Conservation (phyloP, 1,284 basidiomycete genomes). For the Heterobasidion irregulare region DNA sequence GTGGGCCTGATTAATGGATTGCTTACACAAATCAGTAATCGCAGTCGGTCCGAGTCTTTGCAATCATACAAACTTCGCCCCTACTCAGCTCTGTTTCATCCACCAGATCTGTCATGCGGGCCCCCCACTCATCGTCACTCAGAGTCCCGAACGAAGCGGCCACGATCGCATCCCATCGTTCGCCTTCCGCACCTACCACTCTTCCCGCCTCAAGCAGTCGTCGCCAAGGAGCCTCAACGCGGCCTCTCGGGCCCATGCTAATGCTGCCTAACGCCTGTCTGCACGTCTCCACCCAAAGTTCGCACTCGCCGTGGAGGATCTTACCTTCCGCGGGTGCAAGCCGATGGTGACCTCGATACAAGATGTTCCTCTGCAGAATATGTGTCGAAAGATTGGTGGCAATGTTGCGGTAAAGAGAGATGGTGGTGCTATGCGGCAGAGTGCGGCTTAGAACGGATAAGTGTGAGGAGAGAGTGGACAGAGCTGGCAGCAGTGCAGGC, state of each 20-base stretch:
- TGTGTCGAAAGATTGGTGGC: constrained; percentile 61
- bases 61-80: constrained; percentile 42
- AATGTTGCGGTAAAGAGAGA: constrained; percentile 62
- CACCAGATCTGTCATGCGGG: constrained; percentile 31
- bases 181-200: constrained; percentile 51
- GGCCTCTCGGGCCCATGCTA: constrained; percentile 8
- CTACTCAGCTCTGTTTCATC: constrained; percentile 42
- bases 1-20: not conserved
- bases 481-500: constrained; percentile 58
- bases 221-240: constrained; percentile 59
- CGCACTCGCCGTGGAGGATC: constrained; percentile 56
- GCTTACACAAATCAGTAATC: constrained; percentile 12
- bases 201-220: constrained; percentile 59
- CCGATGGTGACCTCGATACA: constrained; percentile 61
- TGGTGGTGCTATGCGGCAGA: constrained; percentile 47
- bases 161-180: constrained; percentile 35
- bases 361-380: constrained; percentile 74
- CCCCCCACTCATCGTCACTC: constrained; percentile 28
- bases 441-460: constrained; percentile 52
- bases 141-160: constrained; percentile 35
- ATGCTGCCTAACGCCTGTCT: constrained; percentile 39
- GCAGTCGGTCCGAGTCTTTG: constrained; percentile 37
- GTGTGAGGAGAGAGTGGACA: constrained; percentile 69
- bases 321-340: constrained; percentile 48
- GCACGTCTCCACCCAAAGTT: constrained; percentile 75